Evolutionary conservation across 2,329 filamentous ascomycete genomes (phyloP).

Genomic region (Ceratocystis diversiconidia): DNA sequence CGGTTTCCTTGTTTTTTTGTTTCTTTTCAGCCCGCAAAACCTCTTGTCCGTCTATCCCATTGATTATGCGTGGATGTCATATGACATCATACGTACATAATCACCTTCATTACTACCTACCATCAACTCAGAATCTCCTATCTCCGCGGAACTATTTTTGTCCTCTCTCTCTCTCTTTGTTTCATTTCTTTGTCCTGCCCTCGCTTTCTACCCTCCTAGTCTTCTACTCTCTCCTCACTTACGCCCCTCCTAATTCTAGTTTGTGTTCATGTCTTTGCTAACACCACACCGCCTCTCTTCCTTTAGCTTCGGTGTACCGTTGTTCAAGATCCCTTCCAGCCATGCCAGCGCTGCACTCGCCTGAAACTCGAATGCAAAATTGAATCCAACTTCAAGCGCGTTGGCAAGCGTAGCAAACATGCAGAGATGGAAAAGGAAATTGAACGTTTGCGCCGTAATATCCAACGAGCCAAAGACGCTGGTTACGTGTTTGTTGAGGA

Average conservation of each 20-base stretch:
- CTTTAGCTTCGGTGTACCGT: constrained; percentile 67
- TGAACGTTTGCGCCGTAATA: constrained; percentile 48
- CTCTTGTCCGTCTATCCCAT: too few relatives aligned
- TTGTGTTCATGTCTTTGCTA: not conserved
- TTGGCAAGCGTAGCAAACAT: constrained; percentile 69
- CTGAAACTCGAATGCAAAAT: constrained; percentile 74
- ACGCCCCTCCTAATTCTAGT: not conserved
- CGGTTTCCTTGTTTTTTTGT: not conserved
- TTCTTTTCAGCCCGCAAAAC: too few relatives aligned
- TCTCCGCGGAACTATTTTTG: not conserved
- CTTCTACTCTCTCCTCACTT: too few relatives aligned
- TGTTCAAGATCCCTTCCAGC: constrained; percentile 63
- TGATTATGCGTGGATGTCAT: not conserved
- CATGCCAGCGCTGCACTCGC: constrained; percentile 63
- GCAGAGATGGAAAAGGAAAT: constrained; percentile 80
- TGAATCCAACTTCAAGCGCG: constrained; percentile 73
- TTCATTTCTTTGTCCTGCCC: not conserved
- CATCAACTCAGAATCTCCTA: not conserved
- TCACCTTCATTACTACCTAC: not conserved
- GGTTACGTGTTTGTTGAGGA: constrained; percentile 42
- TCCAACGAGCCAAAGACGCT: constrained; percentile 45
- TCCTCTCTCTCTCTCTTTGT: not conserved
- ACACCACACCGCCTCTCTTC: constrained; percentile 1
- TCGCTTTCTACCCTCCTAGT: not conserved
- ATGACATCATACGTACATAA: not conserved